Base-by-base conservation (phyloP, 129 eudicot species). In the Dittrichia graveolens region DNA sequence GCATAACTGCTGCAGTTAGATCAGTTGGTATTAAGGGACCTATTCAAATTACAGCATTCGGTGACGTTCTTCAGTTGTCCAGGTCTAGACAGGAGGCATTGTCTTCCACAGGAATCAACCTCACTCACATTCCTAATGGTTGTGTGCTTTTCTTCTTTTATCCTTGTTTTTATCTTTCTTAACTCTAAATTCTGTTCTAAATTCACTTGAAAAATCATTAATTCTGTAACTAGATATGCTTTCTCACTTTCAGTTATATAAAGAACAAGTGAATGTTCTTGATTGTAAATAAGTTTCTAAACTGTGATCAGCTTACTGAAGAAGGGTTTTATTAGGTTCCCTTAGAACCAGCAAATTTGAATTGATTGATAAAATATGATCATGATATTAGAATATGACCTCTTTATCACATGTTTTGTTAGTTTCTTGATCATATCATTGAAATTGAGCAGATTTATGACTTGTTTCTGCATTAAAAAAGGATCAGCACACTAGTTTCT, bases 21-120 rank as follows among this genome's bases (percentile, higher is more conserved):
- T 80, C 76, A 3, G 85, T 74, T 73, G 94, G 99, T 18, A 95
- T 95, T 2, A 95, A 86, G 67, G 99, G 99, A 13, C 97, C 99
- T 0, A 48, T 95, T 62, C 87, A 86, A 5, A 90, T 95, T 46
- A 87, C 97, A 9, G 99, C 99, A 7, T 95, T 95, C 50, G 99
- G 97, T 0, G 97, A 95, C 38, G 85, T 95, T 13, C 10, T 75
- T 62, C 92, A 87, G 79, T 58, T 95, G 0, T 84, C 97, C 1
- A 84, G 97, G 75, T 31, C 84, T 9, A 90, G 85, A 76, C 97
- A 86, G 77, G 94, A 85, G 78, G 97, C 96, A 2, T 80, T 95
- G 41, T 84, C 99, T 7, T 55, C 93, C 34, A 90, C 91, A 15
- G 99, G 99, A 55, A 82, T 95, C 77, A 84, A 76, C 76, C 96